Evolutionary conservation across 805 yeast species (phyloP).

Genomic region (Barnettozyma sp.): DNA sequence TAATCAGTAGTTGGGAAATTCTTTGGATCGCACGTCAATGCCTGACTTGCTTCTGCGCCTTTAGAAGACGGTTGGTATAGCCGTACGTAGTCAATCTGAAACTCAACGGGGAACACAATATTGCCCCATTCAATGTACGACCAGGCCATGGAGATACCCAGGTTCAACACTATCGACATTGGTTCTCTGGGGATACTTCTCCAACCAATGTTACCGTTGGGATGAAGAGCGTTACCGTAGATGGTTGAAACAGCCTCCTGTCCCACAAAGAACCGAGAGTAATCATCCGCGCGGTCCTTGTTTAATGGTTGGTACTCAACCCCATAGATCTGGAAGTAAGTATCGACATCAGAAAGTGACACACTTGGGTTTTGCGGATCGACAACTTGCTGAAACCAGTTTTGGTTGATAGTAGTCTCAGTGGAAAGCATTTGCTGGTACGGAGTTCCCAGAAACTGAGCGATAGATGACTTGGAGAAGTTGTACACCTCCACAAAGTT

Average conservation of each 20-base stretch:
- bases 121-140: slow-evolving; percentile 88
- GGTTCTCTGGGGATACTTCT: slow-evolving; percentile 84
- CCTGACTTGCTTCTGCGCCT: slow-evolving; percentile 41
- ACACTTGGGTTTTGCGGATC: slow-evolving; percentile 4
- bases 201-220: slow-evolving; percentile 86
- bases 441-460: slow-evolving; percentile 88
- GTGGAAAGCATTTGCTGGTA: slow-evolving; percentile 90
- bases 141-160: slow-evolving; percentile 92
- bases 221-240: slow-evolving; percentile 68
- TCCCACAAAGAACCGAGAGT: slow-evolving; percentile 84
- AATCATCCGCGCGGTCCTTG: slow-evolving; percentile 65
- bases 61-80: slow-evolving; percentile 89
- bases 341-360: slow-evolving; percentile 29
- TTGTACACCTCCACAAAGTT: slow-evolving; percentile 70
- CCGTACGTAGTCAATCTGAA: slow-evolving; percentile 82
- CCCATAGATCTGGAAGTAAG: slow-evolving; percentile 63
- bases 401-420: slow-evolving; percentile 64
- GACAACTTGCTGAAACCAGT: slow-evolving; percentile 73
- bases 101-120: slow-evolving; percentile 66
- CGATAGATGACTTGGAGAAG: slow-evolving; percentile 65
- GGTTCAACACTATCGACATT: slow-evolving; percentile 79
- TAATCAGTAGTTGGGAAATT: slow-evolving; percentile 84
- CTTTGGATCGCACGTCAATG: slow-evolving; percentile 75
- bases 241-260: slow-evolving; percentile 68
- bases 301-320: slow-evolving; percentile 50